Percentiles rank a stretch among this genome's conserved stretches.
These are phyloP conservation scores for Eucommia ulmoides DNA, from an alignment of 257 asterid species.

Conservation along the genomic window DNA sequence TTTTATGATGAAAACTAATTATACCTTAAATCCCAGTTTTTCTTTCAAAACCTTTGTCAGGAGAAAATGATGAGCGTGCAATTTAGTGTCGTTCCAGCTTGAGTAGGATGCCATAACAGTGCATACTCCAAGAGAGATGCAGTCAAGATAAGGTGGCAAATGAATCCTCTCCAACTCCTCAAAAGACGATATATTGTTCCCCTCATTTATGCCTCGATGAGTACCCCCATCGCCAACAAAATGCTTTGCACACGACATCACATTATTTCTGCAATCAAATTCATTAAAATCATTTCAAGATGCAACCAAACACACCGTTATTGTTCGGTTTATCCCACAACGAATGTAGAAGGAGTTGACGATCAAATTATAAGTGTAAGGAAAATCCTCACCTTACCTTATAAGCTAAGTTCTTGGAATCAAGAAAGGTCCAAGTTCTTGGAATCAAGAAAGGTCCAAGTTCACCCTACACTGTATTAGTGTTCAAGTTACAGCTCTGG, in stretches of 20 bases:
- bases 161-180: constrained; percentile 70
- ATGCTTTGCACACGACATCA: constrained; percentile 87
- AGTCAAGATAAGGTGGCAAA: constrained; percentile 66
- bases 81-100: constrained; percentile 67
- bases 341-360: too few relatives aligned
- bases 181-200: constrained; percentile 46
- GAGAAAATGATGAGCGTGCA: constrained; percentile 48
- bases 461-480: too few relatives aligned
- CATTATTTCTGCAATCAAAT: constrained; percentile 47
- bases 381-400: too few relatives aligned
- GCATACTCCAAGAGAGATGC: constrained; percentile 71
- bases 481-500: too few relatives aligned
- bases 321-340: too few relatives aligned
- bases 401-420: background rate
- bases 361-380: too few relatives aligned
- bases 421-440: background rate
- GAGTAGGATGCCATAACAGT: constrained; percentile 85
- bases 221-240: constrained; percentile 93
- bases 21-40: constrained; percentile 84
- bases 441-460: background rate
- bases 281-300: constrained; percentile 2
- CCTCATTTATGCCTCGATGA: constrained; percentile 60
- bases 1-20: too few relatives aligned
- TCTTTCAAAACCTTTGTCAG: constrained; percentile 67
- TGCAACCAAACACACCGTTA: background rate